Conservation (phyloP, 768 basidiomycete species). For the Suillus paluster region DNA sequence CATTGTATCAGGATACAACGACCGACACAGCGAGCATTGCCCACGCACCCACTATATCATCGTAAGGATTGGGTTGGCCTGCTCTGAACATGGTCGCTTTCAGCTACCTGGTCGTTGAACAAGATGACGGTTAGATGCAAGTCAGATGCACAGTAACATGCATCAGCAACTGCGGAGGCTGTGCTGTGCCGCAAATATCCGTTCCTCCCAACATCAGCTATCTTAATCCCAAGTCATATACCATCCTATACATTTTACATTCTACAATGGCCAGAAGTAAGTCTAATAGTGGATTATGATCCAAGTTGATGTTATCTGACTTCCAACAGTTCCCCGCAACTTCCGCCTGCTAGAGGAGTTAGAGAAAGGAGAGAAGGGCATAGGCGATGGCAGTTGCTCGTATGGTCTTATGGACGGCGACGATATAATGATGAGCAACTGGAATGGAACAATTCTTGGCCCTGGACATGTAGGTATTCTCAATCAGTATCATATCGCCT, state of each 20-base stretch:
- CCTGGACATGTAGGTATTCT: conserved; percentile 84
- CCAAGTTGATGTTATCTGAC: conserved; percentile 3
- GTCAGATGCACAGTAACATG: conserved; percentile 1
- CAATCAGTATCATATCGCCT: neutral
- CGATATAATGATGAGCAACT: conserved; percentile 96
- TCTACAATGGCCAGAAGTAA: conserved; percentile 57
- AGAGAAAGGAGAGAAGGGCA: conserved; percentile 99
- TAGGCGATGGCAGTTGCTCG: conserved; percentile 97
- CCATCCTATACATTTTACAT: conserved; percentile 4
- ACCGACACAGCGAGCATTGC: neutral
- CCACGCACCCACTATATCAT: conserved; percentile 87
- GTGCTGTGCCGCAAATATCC: conserved; percentile 25
- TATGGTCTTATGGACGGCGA: conserved; percentile 96
- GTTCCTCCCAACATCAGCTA: neutral
- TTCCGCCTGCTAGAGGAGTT: conserved; percentile 97
- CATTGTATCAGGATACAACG: conserved; percentile 7
- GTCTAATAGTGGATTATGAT: conserved; percentile 13
- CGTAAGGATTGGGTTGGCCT: conserved; percentile 74
- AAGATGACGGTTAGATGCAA: conserved; percentile 11
- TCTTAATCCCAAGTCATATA: neutral
- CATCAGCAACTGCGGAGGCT: conserved; percentile 33
- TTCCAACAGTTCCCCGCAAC: conserved; percentile 87
- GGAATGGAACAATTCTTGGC: conserved; percentile 99
- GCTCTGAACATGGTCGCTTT: conserved; percentile 67
- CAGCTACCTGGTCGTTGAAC: conserved; percentile 21